Evolutionary conservation across 371 early-diverging fungal genomes (phyloP), one percentile per base, ranked within the genome.

Genomic region (Polyrhizophydium stewartii): DNA sequence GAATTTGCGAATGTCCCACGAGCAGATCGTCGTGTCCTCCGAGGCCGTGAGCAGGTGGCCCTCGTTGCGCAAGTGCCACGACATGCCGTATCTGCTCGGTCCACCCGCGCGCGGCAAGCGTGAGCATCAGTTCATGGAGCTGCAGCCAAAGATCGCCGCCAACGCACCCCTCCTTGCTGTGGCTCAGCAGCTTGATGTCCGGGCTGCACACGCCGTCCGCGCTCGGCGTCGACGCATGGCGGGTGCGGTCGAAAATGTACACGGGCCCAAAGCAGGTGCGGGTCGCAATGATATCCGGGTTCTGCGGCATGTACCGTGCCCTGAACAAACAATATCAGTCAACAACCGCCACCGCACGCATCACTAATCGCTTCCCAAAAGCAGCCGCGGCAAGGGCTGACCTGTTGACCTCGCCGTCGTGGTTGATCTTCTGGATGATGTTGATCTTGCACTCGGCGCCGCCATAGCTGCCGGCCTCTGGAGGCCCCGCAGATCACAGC

Each of bases 211-310:
- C 73, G n/a, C 86, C 86, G 65, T 87, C 73, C 33, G 82, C 79
- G 50, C 81, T 81, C 1, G 96, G 93, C 52, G 82, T 81, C 38
- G 86, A 83, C 46, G 90, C 82, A 73, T 94, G 96, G 40, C 89
- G 89, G n/a, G 99, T 98, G 59, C 94, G 88, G 75, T 99, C 99
- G 81, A 96, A 99, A 41, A 99, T 80, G 66, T 88, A 91, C 46
- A 99, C 91, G 31, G 94, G 92, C 16, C 94, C 94, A 35, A 77
- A 73, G 35, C 89, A 87, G 28, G 96, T 89, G 69, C 94, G 90
- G 7, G 97, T 97, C 13, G 97, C 99, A 65, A 99, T 92, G 25
- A 99, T 79, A 71, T 94, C 87, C 16, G 90, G 89, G 66, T 97
- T 92, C 59, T 82, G 83, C 55, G 95, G 96, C 89, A 93, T 94